Base-by-base conservation (phyloP, 257 asterid species). In the Solanum virginianum region DNA sequence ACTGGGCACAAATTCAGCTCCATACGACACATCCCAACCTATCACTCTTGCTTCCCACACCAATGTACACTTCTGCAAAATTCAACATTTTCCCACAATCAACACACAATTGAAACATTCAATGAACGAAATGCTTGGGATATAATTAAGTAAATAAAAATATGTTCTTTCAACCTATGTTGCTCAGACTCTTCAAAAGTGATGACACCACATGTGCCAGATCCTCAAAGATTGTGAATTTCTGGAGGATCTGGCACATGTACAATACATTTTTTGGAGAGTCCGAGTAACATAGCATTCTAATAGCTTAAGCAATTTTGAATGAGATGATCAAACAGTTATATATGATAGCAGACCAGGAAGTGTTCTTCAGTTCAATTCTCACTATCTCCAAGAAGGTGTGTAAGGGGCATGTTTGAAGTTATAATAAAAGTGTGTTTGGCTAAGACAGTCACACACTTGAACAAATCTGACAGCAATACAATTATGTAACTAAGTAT, bases 31-130 rank as follows among this genome's bases (percentile, higher is more conserved):
- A 7, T 96, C 99, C 97, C 98, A 94, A 1, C 99, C 99, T 2
- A 91, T 85, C 20, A 96, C 98, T 86, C 99, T 92, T 29, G 89
- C 96, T 89, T 96, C 98, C 99, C 99, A 96, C 11, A 87, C 92
- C 86, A 94, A 85, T 56, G 89, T 92, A 82, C 92, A 70, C n/a
- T 87, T 91, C 99, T 94, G 91, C 86, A 86, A 43, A 18, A 83
- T 70, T 51, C 85, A 80, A 71, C 29, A 20, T 56, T 51, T 69
- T 45, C 49, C 54, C 54, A 18, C 3, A 51, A 18, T 51, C 80
- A 32, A 15, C 62, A 49, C 56, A 75, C 69, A 43, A 69, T 77
- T 43, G 32, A 43, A 17, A 24, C 1, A 29, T 15, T 10, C 45
- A 66, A 15, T 18, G 12, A 10, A 71, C 24, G 45, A 49, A 49